Evolutionary conservation across 2,329 filamentous ascomycete genomes (phyloP).

Genomic region (Monilinia fructicola): DNA sequence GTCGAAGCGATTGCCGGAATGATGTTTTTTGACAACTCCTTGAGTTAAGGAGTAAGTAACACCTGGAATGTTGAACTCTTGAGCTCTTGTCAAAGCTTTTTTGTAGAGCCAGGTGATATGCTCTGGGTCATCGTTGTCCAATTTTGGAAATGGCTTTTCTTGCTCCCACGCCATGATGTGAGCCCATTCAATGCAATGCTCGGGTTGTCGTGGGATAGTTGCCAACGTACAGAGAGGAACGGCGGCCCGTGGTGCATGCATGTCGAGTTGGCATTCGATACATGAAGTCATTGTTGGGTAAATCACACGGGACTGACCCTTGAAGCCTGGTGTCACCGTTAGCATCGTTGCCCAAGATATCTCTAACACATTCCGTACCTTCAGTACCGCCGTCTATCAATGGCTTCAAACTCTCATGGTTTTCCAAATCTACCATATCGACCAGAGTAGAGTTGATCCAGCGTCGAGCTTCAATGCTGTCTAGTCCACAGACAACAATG

Average conservation of each 20-base stretch:
- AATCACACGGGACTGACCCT: conserved; percentile 91
- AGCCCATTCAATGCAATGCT: conserved; percentile 98
- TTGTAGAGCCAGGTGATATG: conserved; percentile 97
- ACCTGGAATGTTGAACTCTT: conserved; percentile 86
- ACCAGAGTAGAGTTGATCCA: conserved; percentile 98
- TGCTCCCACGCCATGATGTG: conserved; percentile 97
- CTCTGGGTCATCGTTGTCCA: conserved; percentile 95
- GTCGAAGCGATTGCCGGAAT: conserved; percentile 98
- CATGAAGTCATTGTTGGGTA: conserved; percentile 91
- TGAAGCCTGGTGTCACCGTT: conserved; percentile 64
- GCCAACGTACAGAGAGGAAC: conserved; percentile 96
- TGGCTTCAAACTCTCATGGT: conserved; percentile 85
- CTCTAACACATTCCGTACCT: conserved; percentile 47
- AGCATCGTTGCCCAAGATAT: not conserved
- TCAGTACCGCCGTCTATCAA: conserved; percentile 96
- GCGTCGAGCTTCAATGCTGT: conserved; percentile 94
- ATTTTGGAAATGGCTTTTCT: conserved; percentile 74
- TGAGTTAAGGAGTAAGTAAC: conserved; percentile 96
- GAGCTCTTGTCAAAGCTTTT: conserved; percentile 75
- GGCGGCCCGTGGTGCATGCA: conserved; percentile 96
- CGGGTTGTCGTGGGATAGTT: conserved; percentile 92
- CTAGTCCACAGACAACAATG: conserved; percentile 87
- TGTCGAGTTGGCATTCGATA: conserved; percentile 97
- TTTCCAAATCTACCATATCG: conserved; percentile 80
- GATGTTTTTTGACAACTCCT: conserved; percentile 98